Base-by-base conservation (phyloP, 768 basidiomycete species). In the Lenzites betulinus region DNA sequence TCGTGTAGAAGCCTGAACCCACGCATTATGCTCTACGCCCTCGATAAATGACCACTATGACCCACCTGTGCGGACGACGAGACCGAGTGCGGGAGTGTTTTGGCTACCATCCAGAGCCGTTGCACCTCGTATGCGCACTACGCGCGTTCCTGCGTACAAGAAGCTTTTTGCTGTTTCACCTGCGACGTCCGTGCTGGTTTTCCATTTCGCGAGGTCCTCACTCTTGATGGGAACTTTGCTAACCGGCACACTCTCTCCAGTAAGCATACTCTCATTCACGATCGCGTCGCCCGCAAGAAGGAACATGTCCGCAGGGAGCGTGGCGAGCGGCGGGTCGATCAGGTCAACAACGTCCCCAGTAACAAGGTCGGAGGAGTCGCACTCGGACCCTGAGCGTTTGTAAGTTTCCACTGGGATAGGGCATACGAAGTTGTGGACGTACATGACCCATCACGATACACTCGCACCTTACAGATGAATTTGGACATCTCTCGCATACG, bases 181-280 rank as follows among this genome's bases (percentile, higher is more conserved):
- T 30, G 66, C 71, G 20, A 83, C 68, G 59, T 89, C 83, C 66
- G 86, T 85, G 60, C 79, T 78, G 39, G 87, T 84, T 66, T 75
- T 82, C 92, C 91, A 95, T 64, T 77, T 81, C 43, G 75, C 71
- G 42, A 98, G 79, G 53, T 88, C 88, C 26, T 88, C 88, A 65
- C 93, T 90, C 69, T 88, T 93, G 59, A 89, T 82, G 0, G 95
- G 90, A 20, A 83, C 75, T 72, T 99, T 99, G 71, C 92, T 92
- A 52, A 99, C 93, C 2, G 97, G 97, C 0, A 99, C 93, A 64
- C 95, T 97, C 75, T 99, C 97, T 13, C 97, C 97, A 0, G 97
- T 98, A 23, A 99, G 84, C 97, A 99, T 98, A 63, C 94, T 96
- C 76, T 99, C 97, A 72, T 98, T 98, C 51, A 98, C 90, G 59